Percentiles rank a stretch among this genome's conserved stretches.
phyloP scores from a whole-genome alignment of 2,329 filamentous ascomycete genomes.

The Chalaropsis thielavioides region DNA sequence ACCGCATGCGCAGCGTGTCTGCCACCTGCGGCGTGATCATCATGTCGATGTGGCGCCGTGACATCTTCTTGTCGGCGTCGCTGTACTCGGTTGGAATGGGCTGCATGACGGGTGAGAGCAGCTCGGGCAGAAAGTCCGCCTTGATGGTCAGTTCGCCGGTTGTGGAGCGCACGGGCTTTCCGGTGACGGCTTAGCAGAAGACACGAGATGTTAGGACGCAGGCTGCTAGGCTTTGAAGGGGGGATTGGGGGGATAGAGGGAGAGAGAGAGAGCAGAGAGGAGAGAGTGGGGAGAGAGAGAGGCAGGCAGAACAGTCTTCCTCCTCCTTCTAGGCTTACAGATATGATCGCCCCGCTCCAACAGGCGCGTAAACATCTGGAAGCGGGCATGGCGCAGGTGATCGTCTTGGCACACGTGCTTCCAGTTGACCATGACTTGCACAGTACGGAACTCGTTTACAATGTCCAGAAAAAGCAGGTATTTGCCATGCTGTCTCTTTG shows the following conservation, averaged over 20 bases:
- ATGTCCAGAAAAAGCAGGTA: slow-evolving; percentile 79
- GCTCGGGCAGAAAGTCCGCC: slow-evolving; percentile 50
- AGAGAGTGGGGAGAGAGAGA: not conserved
- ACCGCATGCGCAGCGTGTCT: slow-evolving; percentile 59
- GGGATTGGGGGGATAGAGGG: not conserved
- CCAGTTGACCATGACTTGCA: slow-evolving; percentile 67
- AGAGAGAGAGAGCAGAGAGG: not conserved
- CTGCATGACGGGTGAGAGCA: slow-evolving; percentile 67
- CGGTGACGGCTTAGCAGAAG: slow-evolving; percentile 44
- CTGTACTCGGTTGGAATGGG: slow-evolving; percentile 57
- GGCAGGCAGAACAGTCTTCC: not conserved
- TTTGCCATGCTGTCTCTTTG: slow-evolving; percentile 55
- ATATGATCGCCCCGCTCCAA: slow-evolving; percentile 72
- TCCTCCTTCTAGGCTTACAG: slow-evolving; percentile 37
- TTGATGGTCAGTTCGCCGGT: slow-evolving; percentile 65
- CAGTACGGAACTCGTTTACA: slow-evolving; percentile 51
- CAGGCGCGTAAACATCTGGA: slow-evolving; percentile 48
- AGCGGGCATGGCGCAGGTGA: slow-evolving; percentile 28
- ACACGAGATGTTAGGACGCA: slow-evolving; percentile 19
- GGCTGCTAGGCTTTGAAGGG: not conserved
- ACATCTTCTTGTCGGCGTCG: slow-evolving; percentile 56
- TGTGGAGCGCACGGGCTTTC: slow-evolving; percentile 52
- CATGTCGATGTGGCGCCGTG: slow-evolving; percentile 74
- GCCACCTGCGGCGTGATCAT: slow-evolving; percentile 56
- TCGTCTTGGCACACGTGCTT: slow-evolving; percentile 28